A percentile compares a stretch with the other conserved stretches of the same genome.
Conservation (phyloP, 805 yeast genomes). For the Cyberlindnera euphorbiiphila region DNA sequence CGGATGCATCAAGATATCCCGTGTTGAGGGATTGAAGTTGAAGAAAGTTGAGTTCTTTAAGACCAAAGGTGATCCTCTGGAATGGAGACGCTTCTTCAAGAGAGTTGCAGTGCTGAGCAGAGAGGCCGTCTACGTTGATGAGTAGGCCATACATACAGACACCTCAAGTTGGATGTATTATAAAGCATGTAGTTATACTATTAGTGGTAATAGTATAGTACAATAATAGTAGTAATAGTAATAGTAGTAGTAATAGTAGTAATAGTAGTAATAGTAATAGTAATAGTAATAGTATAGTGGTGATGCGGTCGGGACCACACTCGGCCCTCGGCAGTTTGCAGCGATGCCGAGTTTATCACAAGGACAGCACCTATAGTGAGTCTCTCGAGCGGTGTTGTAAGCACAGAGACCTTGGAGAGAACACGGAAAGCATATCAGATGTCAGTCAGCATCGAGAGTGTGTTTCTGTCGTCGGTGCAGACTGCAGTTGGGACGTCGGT, state of each 20-base stretch:
- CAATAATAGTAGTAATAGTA: too few relatives aligned
- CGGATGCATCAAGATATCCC: conserved; percentile 44
- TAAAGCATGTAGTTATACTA: too few relatives aligned
- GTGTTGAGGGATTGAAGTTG: conserved; percentile 34
- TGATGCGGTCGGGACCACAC: too few relatives aligned
- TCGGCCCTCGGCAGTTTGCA: too few relatives aligned
- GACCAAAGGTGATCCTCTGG: conserved; percentile 63
- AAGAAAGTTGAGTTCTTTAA: conserved; percentile 53
- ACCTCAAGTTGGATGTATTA: too few relatives aligned
- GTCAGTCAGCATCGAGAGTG: conserved; percentile 14
- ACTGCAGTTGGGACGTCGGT: conserved; percentile 40
- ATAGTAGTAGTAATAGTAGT: too few relatives aligned
- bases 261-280: too few relatives aligned
- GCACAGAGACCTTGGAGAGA: background rate
- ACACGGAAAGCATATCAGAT: conserved; percentile 6
- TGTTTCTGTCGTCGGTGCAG: conserved; percentile 30
- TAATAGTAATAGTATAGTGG: too few relatives aligned
- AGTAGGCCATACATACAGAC: conserved; percentile 4
- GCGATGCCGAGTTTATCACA: too few relatives aligned
- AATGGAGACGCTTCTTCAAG: conserved; percentile 68
- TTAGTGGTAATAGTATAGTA: too few relatives aligned
- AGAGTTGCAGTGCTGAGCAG: conserved; percentile 52
- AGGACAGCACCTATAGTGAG: too few relatives aligned
- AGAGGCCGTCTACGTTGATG: conserved; percentile 47
- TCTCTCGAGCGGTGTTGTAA: too few relatives aligned